A percentile compares a stretch with the other conserved stretches of the same genome.
Evolutionary conservation across 306 rosid species (phyloP).

Genomic region (Aeschynomene evenia): DNA sequence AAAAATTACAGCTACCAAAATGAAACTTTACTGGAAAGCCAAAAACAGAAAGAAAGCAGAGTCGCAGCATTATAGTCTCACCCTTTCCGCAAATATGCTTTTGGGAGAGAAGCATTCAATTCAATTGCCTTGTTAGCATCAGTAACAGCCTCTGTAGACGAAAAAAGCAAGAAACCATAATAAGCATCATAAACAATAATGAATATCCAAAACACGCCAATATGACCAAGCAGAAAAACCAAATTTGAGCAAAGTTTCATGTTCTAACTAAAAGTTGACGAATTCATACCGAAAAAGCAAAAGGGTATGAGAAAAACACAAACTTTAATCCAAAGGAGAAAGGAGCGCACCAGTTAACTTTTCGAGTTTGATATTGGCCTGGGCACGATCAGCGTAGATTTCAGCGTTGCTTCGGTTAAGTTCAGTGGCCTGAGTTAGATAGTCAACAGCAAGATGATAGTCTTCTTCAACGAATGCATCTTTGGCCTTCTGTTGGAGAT

Average conservation of each 20-base stretch:
- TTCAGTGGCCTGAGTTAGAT: conserved; percentile 52
- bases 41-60: neutral
- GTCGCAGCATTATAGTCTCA: conserved; percentile 18
- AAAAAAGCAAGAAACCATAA: neutral
- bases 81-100: conserved; percentile 78
- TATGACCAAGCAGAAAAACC: neutral
- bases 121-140: conserved; percentile 76
- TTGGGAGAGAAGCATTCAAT: conserved; percentile 49
- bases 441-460: conserved; percentile 58
- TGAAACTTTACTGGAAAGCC: too few species aligned
- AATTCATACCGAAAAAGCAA: neutral
- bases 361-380: conserved; percentile 71
- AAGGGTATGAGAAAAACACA: conserved; percentile 3
- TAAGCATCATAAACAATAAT: neutral
- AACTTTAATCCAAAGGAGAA: neutral
- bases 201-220: neutral
- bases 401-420: conserved; percentile 51
- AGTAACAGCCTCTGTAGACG: conserved; percentile 64
- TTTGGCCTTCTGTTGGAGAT: conserved; percentile 57
- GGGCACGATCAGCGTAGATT: conserved; percentile 66
- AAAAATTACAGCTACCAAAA: too few species aligned
- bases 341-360: conserved; percentile 43
- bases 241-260: neutral
- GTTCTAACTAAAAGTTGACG: neutral
- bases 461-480: conserved; percentile 74